These are phyloP conservation scores for Guyanaporus albipodus DNA, from an alignment of 768 basidiomycete genomes.

Conservation along the genomic window DNA sequence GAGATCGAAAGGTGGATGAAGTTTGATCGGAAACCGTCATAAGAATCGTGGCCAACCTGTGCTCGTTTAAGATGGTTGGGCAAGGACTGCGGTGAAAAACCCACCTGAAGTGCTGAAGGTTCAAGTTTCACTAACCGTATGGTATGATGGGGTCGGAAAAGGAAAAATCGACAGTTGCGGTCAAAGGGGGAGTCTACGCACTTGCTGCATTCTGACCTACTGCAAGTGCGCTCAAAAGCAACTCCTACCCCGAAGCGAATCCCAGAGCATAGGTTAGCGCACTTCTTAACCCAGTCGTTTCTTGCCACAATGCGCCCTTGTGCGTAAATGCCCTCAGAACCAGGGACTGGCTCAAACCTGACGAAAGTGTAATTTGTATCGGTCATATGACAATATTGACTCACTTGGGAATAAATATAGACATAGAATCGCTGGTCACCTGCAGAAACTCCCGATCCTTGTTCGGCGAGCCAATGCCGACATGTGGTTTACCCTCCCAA, in stretches of 20 bases:
- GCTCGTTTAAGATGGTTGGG: neutral
- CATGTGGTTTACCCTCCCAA: conserved; percentile 72
- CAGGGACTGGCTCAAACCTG: conserved; percentile 20
- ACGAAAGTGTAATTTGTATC: conserved; percentile 1
- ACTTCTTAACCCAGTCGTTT: conserved; percentile 58
- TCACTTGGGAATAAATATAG: conserved; percentile 84
- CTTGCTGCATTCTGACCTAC: conserved; percentile 52
- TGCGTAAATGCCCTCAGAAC: conserved; percentile 12
- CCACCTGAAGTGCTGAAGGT: conserved; percentile 46
- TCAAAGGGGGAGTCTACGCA: conserved; percentile 64
- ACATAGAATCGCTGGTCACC: conserved; percentile 73
- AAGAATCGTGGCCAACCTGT: conserved; percentile 64
- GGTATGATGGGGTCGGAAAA: conserved; percentile 76
- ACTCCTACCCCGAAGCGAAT: conserved; percentile 86
- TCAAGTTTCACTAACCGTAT: conserved; percentile 56
- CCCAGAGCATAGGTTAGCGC: conserved; percentile 80
- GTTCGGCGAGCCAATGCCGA: conserved; percentile 69
- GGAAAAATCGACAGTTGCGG: conserved; percentile 74
- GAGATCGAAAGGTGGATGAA: conserved; percentile 92
- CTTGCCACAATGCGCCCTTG: conserved; percentile 21
- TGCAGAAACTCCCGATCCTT: conserved; percentile 76
- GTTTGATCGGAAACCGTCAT: conserved; percentile 85
- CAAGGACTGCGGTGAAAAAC: conserved; percentile 6
- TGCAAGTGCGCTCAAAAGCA: conserved; percentile 76
- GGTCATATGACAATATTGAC: conserved; percentile 23